A percentile compares a stretch with the other conserved stretches of the same genome.
These are phyloP conservation scores for Xylaria sp. DNA, from an alignment of 2,329 filamentous ascomycete species.

Conservation along the genomic window DNA sequence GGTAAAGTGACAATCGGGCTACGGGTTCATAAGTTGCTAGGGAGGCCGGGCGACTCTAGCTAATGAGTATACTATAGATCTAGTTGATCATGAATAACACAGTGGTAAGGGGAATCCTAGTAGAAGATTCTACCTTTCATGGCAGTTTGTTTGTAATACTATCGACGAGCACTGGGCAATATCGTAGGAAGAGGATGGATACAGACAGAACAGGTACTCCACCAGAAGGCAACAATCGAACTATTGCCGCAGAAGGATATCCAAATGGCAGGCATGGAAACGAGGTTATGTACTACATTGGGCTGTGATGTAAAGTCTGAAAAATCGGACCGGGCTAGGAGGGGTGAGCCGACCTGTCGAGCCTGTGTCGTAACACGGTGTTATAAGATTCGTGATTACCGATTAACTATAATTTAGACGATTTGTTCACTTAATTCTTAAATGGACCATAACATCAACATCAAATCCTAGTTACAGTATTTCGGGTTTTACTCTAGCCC, in stretches of 20 bases:
- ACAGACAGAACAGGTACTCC: not conserved
- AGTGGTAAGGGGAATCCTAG: not conserved
- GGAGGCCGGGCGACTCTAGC: not conserved
- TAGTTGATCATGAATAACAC: not conserved
- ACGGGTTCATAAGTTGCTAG: not conserved
- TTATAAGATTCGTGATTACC: not conserved
- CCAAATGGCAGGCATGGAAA: not conserved
- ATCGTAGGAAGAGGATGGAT: not conserved
- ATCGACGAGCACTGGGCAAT: not conserved
- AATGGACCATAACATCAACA: not conserved
- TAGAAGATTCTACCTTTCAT: not conserved
- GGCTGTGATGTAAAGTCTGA: not conserved
- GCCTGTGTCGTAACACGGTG: too few relatives aligned
- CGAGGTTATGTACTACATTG: not conserved
- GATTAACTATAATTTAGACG: not conserved
- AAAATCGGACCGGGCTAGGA: too few relatives aligned
- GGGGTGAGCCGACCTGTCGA: too few relatives aligned
- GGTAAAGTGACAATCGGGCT: not conserved
- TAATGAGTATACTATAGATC: not conserved
- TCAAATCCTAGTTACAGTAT: too few relatives aligned
- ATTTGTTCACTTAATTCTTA: not conserved
- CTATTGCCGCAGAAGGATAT: not conserved
- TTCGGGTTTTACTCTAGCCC: not conserved
- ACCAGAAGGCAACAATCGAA: not conserved
- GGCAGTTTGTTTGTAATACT: not conserved